Evolutionary conservation across 1,284 basidiomycete species (phyloP).

Genomic region (Tilletia walkeri): DNA sequence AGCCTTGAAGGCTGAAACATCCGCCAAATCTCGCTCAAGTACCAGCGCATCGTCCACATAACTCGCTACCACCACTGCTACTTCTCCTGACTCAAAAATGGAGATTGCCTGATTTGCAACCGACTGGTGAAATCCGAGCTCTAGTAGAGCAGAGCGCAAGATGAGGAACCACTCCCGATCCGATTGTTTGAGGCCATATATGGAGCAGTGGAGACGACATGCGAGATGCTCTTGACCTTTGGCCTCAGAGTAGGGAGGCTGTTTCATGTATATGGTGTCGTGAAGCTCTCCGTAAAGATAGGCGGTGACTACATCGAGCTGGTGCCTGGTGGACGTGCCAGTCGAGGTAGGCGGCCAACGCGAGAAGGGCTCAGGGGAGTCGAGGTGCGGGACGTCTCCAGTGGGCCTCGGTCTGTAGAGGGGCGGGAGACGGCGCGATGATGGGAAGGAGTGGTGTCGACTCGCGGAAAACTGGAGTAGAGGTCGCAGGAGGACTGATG

Average conservation of each 20-base stretch:
- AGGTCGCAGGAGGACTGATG: too few relatives aligned
- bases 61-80: too few relatives aligned
- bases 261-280: background rate
- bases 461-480: too few relatives aligned
- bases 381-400: too few relatives aligned
- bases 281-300: background rate
- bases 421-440: too few relatives aligned
- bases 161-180: background rate
- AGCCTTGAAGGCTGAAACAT: background rate
- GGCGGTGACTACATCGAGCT: background rate
- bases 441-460: too few relatives aligned
- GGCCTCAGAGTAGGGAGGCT: background rate
- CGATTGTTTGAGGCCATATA: background rate
- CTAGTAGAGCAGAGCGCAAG: background rate
- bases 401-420: too few relatives aligned
- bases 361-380: background rate
- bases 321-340: slow-evolving; percentile 4
- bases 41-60: background rate
- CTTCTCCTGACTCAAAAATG: background rate
- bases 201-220: background rate
- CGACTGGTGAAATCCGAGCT: background rate
- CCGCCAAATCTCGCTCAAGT: background rate
- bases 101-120: background rate
- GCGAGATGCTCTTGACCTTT: background rate
- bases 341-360: background rate